Conservation (phyloP, 352 stramenopile genomes). For the Aphanomyces cochlioides region DNA sequence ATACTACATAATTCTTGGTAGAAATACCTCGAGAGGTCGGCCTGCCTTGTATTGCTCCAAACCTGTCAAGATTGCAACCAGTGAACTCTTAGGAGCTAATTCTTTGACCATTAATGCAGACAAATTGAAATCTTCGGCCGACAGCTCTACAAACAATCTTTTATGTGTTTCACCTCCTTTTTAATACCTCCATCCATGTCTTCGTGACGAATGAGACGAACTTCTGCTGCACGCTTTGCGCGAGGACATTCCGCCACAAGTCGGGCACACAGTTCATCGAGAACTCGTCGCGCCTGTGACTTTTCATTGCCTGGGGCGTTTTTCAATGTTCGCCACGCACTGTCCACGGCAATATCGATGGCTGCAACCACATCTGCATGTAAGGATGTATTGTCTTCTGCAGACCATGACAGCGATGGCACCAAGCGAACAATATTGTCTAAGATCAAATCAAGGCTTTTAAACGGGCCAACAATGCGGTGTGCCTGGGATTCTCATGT, state of each 20-base stretch:
- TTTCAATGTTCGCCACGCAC: conserved; percentile 49
- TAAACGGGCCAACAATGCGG: background rate
- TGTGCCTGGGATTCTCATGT: background rate
- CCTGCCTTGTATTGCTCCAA: too few relatives aligned
- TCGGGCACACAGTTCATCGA: conserved; percentile 49
- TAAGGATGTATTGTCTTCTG: conserved; percentile 13
- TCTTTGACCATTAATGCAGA: background rate
- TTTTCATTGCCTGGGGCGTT: conserved; percentile 32
- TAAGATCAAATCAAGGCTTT: conserved; percentile 17
- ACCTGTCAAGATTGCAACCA: too few relatives aligned
- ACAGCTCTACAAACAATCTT: background rate
- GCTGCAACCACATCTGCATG: conserved; percentile 52
- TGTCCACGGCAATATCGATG: conserved; percentile 65
- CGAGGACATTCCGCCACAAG: conserved; percentile 57
- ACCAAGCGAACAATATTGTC: conserved; percentile 39
- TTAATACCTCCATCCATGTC: conserved; percentile 62
- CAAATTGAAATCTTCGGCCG: background rate
- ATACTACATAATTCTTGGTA: conserved; percentile 2
- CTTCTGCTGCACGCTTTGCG: conserved; percentile 59
- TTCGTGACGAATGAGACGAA: conserved; percentile 65
- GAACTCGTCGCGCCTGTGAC: conserved; percentile 34
- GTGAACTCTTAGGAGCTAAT: background rate
- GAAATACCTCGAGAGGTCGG: background rate
- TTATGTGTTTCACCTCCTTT: too few relatives aligned
- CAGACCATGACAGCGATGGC: conserved; percentile 34